Evolutionary conservation across 1,284 basidiomycete species (phyloP), one percentile per base, ranked within the genome.

Genomic region (Cutaneotrichosporon cavernicola): DNA sequence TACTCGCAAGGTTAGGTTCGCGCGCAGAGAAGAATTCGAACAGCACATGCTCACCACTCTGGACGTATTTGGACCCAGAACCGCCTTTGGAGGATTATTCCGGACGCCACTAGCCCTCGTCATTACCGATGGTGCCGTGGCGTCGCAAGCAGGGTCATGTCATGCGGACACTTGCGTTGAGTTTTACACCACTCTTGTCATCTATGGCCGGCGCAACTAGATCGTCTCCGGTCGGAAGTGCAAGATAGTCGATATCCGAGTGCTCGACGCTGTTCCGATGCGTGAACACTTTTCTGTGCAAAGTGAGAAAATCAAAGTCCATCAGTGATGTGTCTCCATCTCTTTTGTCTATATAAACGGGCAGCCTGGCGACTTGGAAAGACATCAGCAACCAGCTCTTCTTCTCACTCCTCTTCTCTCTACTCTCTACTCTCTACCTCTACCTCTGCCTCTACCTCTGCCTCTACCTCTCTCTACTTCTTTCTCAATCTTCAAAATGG

Each of bases 61-160:
- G 26, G 26, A 3, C 26, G 26, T 26, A 26, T 26, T 26, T 26
- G 26, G 26, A 26, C 26, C 13, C 38, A 11, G 38, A 40, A 10
- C 6, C 38, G 40, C 5, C 16, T 43, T 18, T 43, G 11, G 18
- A 7, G 43, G 43, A n/a, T n/a, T 18, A 6, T 2, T 18, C 14
- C 2, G 26, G 43, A 18, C 16, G 2, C 43, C 43, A 8, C n/a
- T 46, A n/a, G 32, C 5, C 31, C 31, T 32, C 16, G 32, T 34
- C 31, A 34, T 56, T 56, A 40, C 40, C 36, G 36, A 56, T 40
- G 34, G 53, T 56, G 32, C 34, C 53, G 53, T 40, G 53, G 36
- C 53, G 32, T n/a, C 10, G 32, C 18, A 36, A 38, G n/a, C 30
- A 22, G n/a, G 53, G 34, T 56, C 31, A 18, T 31, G 18, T 16